Conservation (phyloP, 306 rosid species). For the Spatholobus suberectus region DNA sequence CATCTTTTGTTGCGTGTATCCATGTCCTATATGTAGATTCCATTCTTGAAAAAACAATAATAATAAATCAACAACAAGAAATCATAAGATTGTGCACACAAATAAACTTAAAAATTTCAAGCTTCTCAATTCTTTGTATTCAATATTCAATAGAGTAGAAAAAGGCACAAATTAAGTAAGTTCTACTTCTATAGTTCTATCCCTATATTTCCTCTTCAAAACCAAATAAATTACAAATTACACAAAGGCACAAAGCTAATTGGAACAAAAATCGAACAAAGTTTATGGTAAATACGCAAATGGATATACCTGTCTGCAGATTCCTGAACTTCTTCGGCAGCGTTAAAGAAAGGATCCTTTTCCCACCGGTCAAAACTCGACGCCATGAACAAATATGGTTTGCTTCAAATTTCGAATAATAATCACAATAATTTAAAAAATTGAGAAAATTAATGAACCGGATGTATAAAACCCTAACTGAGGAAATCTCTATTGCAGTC, state of each 20-base stretch:
- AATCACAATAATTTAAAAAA: background rate
- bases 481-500: conserved; percentile 4
- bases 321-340: conserved; percentile 97
- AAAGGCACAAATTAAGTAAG: background rate
- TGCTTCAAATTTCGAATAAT: background rate
- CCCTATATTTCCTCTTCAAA: background rate
- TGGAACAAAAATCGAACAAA: background rate
- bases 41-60: conserved; percentile 63
- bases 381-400: conserved; percentile 60
- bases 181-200: background rate
- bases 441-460: background rate
- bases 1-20: conserved; percentile 69
- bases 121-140: background rate
- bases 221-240: background rate
- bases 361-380: conserved; percentile 97
- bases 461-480: conserved; percentile 36
- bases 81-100: conserved; percentile 12
- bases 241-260: background rate
- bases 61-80: conserved; percentile 33
- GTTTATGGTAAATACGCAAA: background rate
- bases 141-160: background rate
- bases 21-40: conserved; percentile 87
- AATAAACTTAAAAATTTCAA: conserved; percentile 3
- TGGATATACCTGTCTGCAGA: conserved; percentile 85
- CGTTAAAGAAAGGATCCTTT: conserved; percentile 88